Percentiles rank a stretch among this genome's conserved stretches.
These are phyloP conservation scores for Pythium guiyangense DNA, from an alignment of 352 stramenopile species.

Conservation along the genomic window DNA sequence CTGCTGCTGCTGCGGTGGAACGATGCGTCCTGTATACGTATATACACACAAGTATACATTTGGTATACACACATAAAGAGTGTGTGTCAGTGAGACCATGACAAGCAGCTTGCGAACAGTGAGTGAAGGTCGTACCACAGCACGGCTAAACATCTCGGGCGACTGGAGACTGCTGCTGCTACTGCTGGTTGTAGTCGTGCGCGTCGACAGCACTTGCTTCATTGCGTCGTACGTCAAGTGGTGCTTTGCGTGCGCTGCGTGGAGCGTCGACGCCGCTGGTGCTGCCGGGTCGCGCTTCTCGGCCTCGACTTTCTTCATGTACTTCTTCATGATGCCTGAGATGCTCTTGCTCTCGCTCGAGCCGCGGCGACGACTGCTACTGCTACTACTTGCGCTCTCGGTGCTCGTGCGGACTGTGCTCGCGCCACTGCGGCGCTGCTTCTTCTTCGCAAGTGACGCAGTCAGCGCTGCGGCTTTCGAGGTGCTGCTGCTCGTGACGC, in stretches of 20 bases:
- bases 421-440: not conserved
- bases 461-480: not conserved
- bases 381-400: not conserved
- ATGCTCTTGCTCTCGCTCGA: slow-evolving; percentile 4
- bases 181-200: not conserved
- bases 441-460: slow-evolving; percentile 11
- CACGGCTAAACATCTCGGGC: slow-evolving; percentile 12
- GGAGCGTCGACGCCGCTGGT: not conserved
- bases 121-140: slow-evolving; percentile 4
- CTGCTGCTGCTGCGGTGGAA: not conserved
- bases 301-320: slow-evolving; percentile 14
- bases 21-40: slow-evolving; percentile 3
- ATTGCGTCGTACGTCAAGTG: slow-evolving; percentile 8
- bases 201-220: slow-evolving; percentile 1
- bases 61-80: not conserved
- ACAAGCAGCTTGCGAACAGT: too few species aligned
- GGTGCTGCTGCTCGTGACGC: not conserved
- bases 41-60: not conserved
- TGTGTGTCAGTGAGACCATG: not conserved
- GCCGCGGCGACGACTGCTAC: not conserved
- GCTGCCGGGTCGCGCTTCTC: not conserved
- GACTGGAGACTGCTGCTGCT: not conserved
- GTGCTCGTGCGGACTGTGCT: not conserved
- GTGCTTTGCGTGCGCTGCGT: not conserved
- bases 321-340: slow-evolving; percentile 11